Evolutionary conservation across 306 rosid species (phyloP).

Genomic region (Mimosa pudica): DNA sequence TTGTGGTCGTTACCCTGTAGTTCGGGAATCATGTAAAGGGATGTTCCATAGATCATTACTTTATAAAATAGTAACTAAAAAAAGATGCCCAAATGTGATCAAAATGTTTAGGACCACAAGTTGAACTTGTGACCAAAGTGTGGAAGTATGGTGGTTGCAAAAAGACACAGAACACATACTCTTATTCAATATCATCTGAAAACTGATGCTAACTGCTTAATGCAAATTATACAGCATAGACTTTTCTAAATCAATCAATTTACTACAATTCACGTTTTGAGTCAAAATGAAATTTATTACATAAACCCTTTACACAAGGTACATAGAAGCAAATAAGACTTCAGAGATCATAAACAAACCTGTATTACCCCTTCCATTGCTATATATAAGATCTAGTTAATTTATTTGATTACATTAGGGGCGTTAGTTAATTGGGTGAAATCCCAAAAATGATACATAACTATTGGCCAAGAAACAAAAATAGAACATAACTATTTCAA

Average conservation of each 20-base stretch:
- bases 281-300: background rate
- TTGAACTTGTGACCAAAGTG: background rate
- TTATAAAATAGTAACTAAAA: background rate
- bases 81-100: background rate
- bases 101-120: background rate
- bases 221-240: background rate
- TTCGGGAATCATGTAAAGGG: background rate
- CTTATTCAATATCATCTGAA: background rate
- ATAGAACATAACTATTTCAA: no score
- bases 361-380: no score
- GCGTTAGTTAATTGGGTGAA: no score
- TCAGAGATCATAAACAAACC: background rate
- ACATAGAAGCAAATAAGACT: background rate
- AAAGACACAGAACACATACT: background rate
- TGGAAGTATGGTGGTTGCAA: background rate
- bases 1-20: background rate
- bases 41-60: background rate
- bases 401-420: no score
- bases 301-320: background rate
- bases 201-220: background rate
- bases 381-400: no score
- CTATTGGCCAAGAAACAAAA: no score
- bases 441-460: no score
- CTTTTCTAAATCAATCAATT: background rate
- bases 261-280: background rate